A percentile compares a stretch with the other conserved stretches of the same genome.
phyloP scores from a whole-genome alignment of 2,329 filamentous ascomycete genomes.

The Xylariaceae sp. region DNA sequence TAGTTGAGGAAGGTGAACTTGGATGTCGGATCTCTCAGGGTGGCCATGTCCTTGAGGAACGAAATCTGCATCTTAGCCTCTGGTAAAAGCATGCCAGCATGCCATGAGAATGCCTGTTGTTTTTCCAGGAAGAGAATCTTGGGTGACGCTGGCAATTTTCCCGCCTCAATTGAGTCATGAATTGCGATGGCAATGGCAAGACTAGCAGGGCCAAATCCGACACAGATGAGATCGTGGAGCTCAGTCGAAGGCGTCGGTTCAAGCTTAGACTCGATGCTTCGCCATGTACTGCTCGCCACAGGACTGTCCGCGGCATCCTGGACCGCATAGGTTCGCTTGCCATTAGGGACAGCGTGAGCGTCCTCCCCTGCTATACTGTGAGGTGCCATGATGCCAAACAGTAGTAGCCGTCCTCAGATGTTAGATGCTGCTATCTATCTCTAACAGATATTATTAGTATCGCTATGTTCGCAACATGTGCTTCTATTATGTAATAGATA shows the following conservation, averaged over 20 bases:
- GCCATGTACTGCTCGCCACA: conserved; percentile 3
- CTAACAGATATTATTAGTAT: background rate
- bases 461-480: background rate
- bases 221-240: conserved; percentile 78
- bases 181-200: conserved; percentile 84
- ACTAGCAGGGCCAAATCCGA: conserved; percentile 90
- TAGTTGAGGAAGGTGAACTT: conserved; percentile 97
- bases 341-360: conserved; percentile 21
- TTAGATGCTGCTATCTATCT: background rate
- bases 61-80: conserved; percentile 97
- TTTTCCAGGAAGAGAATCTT: conserved; percentile 85
- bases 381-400: conserved; percentile 24
- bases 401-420: background rate
- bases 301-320: background rate
- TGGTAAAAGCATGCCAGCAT: conserved; percentile 89
- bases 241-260: conserved; percentile 53
- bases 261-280: conserved; percentile 39
- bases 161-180: conserved; percentile 65
- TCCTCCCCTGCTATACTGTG: conserved; percentile 29
- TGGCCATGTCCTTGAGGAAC: conserved; percentile 93
- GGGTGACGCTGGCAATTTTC: conserved; percentile 45
- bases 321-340: conserved; percentile 3
- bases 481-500: background rate
- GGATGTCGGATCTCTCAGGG: conserved; percentile 78
- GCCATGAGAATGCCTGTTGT: conserved; percentile 81